Base-by-base conservation (phyloP, 1,284 basidiomycete genomes). In the Pyrrhoderma lamaoense region DNA sequence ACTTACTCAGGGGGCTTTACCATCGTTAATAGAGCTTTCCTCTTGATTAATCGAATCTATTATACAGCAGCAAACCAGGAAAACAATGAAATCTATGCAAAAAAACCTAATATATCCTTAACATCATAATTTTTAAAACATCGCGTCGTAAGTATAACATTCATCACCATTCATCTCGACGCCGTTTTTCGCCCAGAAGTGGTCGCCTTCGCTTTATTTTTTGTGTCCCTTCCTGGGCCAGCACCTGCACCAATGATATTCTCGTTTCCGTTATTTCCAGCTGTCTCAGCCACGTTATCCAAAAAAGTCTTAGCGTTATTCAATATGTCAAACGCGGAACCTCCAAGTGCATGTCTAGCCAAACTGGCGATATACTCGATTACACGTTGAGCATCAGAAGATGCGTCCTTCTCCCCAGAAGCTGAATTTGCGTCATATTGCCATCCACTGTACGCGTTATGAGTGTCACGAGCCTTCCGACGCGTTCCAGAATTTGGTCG, bases 391-490 rank as follows among this genome's bases (percentile, higher is more conserved):
- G 67, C 67, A n/a, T 68, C 63, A 25, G 57, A 62, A 16, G 55
- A 57, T 31, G 58, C 39, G 50, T 62, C 61, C 19, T 57, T 56
- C 35, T 60, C 64, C 8, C 57, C 65, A 31, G 27, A 31, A 11
- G 27, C 7, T 31, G 27, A 58, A 21, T 65, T 63, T 59, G 74
- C 65, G 42, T 71, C 67, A 60, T 78, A 73, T 61, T 79, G 76
- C 81, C 82, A 82, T 39, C 79, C 71, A 38, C 63, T 64, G 60
- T 83, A 80, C 40, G 67, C 65, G 49, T 79, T 72, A 60, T 82
- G 87, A n/a, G 78, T 72, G 34, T 85, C 79, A 81, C 82, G 84
- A 47, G 77, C 63, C 55, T 77, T 79, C 9, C 81, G 78, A 47
- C 69, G 69, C n/a, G 39, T 44, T 21, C 38, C 27, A 31, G 27